Base-by-base conservation (phyloP, 495 filamentous ascomycete species). In the Aspergillus biplanus region DNA sequence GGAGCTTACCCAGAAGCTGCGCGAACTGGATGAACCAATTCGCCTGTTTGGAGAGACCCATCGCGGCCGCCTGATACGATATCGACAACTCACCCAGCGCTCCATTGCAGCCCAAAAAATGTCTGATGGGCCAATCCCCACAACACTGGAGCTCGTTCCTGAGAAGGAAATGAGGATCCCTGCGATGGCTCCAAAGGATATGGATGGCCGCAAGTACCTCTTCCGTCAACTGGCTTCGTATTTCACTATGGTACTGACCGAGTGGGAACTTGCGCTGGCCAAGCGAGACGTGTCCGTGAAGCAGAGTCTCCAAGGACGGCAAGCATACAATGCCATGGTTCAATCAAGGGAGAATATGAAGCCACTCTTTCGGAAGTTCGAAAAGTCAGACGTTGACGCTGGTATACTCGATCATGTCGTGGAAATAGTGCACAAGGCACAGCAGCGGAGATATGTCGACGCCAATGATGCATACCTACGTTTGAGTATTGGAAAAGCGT, bases 401-500 rank as follows among this genome's bases (percentile, higher is more conserved):
- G 86, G 85, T 12, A 83, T 99, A 32, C 79, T 98, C 16, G 87
- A 88, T 64, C 91, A 93, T 11, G 82, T 99, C 9, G 87, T 94
- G n/a, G 94, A 97, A 78, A 98, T 99, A 67, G 93, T 97, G 15
- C 80, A 87, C 64, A 92, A 93, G 27, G 92, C 92, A 6, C 95
- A 99, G 80, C 88, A 91, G 69, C 80, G 90, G 58, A 82, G 91
- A 68, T 99, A 98, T 72, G 96, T 99, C 39, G 92, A 97, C 76
- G 95, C 95, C 21, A 98, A 97, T 70, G 93, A 99, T 72, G 92
- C 92, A 1, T 99, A 98, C 73, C 75, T 99, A 54, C 82, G 91
- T 37, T 76, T 98, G 60, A 96, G 92, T 75, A 99, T 99, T 73
- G 95, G 95, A 58, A 99, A 99, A 83, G 96, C 95, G 75, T 86